These are phyloP conservation scores for Marvania coccoides DNA, from an alignment of 139 green algal genomes.

Conservation along the genomic window DNA sequence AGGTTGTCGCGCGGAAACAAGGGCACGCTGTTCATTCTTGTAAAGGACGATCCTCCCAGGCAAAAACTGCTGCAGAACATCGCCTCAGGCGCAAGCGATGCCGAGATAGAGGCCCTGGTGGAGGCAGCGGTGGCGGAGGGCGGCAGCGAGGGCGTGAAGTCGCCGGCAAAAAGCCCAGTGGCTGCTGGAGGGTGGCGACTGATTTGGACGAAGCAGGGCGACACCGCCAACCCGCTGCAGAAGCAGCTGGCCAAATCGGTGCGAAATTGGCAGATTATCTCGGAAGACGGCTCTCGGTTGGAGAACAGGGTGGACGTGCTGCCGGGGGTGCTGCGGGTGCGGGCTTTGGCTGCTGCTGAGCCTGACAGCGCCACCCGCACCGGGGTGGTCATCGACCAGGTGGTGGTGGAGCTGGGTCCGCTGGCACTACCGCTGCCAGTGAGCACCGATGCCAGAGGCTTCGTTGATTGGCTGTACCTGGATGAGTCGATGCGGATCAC, in stretches of 20 bases:
- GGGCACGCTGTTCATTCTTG: conserved; percentile 56
- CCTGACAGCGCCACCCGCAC: conserved; percentile 33
- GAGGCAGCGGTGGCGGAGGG: conserved; percentile 17
- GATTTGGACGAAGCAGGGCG: conserved; percentile 57
- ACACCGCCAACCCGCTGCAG: conserved; percentile 54
- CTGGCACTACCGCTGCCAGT: conserved; percentile 26
- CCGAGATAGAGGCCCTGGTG: conserved; percentile 16
- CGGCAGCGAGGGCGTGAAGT: not conserved
- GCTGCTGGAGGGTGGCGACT: conserved; percentile 58
- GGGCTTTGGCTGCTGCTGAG: conserved; percentile 38
- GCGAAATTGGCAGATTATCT: conserved; percentile 58
- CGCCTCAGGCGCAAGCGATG: conserved; percentile 1
- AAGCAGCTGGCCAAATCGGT: conserved; percentile 27
- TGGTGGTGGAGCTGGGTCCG: conserved; percentile 35
- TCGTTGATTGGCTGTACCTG: conserved; percentile 75
- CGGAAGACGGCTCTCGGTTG: conserved; percentile 24
- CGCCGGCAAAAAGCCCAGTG: conserved; percentile 32
- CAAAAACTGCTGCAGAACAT: conserved; percentile 41
- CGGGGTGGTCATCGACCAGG: conserved; percentile 33
- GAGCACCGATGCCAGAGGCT: conserved; percentile 37
- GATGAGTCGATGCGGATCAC: conserved; percentile 61
- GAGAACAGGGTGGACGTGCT: conserved; percentile 61
- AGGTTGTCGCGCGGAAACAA: conserved; percentile 82
- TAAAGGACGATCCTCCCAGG: conserved; percentile 39
- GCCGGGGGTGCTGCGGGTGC: conserved; percentile 29